Evolutionary conservation across 139 green algal genomes (phyloP).

Genomic region (Zygnema cylindricum): DNA sequence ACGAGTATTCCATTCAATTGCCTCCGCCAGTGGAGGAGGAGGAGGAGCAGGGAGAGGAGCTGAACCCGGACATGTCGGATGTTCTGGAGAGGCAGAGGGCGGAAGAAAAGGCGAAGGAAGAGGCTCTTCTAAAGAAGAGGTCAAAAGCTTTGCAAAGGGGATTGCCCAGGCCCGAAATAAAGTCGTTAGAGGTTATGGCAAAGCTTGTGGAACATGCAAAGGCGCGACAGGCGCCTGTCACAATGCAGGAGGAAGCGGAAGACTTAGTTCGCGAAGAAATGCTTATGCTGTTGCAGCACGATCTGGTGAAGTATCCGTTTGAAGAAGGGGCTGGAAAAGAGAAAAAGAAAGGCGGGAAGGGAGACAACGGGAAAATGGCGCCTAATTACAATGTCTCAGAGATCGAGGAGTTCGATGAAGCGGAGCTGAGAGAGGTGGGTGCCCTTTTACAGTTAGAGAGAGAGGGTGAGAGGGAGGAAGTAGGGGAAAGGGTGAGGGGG

Average conservation of each 20-base stretch:
- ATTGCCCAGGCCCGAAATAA: neutral
- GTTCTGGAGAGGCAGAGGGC: constrained; percentile 65
- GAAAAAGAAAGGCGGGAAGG: neutral
- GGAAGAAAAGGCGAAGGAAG: constrained; percentile 69
- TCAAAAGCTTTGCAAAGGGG: constrained; percentile 35
- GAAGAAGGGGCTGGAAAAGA: neutral
- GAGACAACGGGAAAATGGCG: neutral
- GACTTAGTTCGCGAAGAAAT: constrained; percentile 77
- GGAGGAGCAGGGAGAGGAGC: constrained; percentile 24
- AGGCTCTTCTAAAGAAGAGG: constrained; percentile 53
- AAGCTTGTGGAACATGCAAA: neutral
- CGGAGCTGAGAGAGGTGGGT: constrained; percentile 32
- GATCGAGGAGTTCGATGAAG: constrained; percentile 44
- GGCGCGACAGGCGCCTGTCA: constrained; percentile 1
- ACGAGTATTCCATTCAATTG: constrained; percentile 87
- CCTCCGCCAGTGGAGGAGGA: constrained; percentile 71
- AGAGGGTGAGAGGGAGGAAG: neutral
- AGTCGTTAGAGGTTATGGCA: neutral
- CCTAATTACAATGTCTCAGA: neutral
- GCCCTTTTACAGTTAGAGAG: too few relatives aligned
- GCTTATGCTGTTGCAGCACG: constrained; percentile 72
- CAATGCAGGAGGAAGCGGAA: constrained; percentile 71
- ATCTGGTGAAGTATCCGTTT: constrained; percentile 75
- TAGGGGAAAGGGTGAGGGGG: neutral
- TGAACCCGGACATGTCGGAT: constrained; percentile 87